Evolutionary conservation across 108 stramenopile species (phyloP).

Genomic region (Stephanodiscus minutulus): DNA sequence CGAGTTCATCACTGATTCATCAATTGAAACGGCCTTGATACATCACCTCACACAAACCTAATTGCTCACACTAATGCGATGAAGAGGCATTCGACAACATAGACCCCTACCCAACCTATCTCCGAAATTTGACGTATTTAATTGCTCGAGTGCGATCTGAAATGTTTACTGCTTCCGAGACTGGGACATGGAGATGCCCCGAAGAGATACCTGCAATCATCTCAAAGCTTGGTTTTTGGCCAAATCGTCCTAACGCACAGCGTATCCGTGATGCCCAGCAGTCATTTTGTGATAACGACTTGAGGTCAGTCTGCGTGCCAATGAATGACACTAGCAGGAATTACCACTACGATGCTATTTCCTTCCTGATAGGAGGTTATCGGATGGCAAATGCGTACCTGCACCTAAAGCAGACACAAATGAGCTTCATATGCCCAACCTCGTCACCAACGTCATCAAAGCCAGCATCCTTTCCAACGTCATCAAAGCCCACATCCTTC

Average conservation of each 20-base stretch:
- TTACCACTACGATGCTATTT: slow-evolving; percentile 12
- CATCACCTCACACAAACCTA: neutral
- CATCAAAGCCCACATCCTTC: neutral
- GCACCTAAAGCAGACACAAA: neutral
- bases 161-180: slow-evolving; percentile 14
- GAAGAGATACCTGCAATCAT: slow-evolving; percentile 22
- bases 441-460: neutral
- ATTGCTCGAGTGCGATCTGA: slow-evolving; percentile 11
- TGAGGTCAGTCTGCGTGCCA: neutral
- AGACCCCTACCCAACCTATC: slow-evolving; percentile 14
- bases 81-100: neutral
- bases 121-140: slow-evolving; percentile 14
- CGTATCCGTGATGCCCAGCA: slow-evolving; percentile 18
- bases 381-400: slow-evolving; percentile 17
- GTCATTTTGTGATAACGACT: slow-evolving; percentile 8
- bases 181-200: slow-evolving; percentile 21
- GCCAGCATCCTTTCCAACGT: neutral
- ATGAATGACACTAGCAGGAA: slow-evolving; percentile 8
- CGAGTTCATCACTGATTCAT: neutral
- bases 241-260: neutral
- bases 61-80: neutral
- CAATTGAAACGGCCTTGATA: neutral
- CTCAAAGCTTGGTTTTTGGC: slow-evolving; percentile 16
- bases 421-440: neutral
- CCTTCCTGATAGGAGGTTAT: slow-evolving; percentile 18